Evolutionary conservation across 2,329 filamentous ascomycete genomes (phyloP), one percentile per base, ranked within the genome.

Genomic region (Fusarium aywerte): DNA sequence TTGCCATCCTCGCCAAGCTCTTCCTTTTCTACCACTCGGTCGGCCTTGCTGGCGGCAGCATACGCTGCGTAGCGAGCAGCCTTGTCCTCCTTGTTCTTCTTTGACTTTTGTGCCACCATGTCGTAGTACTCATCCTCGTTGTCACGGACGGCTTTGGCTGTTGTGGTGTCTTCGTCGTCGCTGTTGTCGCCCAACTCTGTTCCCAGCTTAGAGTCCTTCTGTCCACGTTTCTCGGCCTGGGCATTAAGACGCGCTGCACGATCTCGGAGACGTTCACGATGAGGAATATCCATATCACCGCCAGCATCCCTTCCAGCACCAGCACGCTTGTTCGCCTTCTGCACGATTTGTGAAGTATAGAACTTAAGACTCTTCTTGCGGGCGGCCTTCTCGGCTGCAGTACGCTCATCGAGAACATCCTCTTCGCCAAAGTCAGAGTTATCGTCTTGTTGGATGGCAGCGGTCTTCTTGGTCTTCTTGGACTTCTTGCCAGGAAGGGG

Each of bases 311-410:
- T 87, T 39, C 91, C 90, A 36, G 90, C 90, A 31, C 84, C 88
- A 7, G 89, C 88, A 55, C 92, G 92, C 77, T 92, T 94, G 81
- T 93, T 97, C 57, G 92, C 89, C 80, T 97, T 98, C 77, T 98
- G 95, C 27, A 92, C 91, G 69, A 99, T 96, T 77, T 99, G 96
- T 4, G 94, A 97, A 4, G 96, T 98, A 85, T 99, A 99, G 84
- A 99, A 99, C 65, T 93, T 91, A 58, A 99, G 86, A 67, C 89
- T 93, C 84, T 96, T 97, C 84, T 96, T 97, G 78, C 92, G 92
- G 61, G 88, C 87, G 0, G 90, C 92, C 80, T 99, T 99, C 74
- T 97, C 92, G 39, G 91, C 92, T 1, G 92, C 90, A 62, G 95
- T 89, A 63, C 89, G 86, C 12, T 89, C 88, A 53, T 93, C 92